Evolutionary conservation across 164 flowering plant genomes (phyloP).

Genomic region (Nymphaea thermarum): DNA sequence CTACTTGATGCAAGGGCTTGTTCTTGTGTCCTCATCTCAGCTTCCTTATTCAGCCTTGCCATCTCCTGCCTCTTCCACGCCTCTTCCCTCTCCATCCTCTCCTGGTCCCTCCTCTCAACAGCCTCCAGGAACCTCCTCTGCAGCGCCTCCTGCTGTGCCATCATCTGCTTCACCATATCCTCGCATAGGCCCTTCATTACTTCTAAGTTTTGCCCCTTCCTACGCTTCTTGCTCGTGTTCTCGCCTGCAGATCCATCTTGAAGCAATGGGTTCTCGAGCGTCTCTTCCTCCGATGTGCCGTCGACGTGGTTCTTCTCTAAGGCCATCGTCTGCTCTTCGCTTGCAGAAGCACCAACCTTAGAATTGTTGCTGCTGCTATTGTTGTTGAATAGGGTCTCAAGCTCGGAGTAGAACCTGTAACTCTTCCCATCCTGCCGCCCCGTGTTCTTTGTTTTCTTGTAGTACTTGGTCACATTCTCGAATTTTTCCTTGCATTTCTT

Average conservation of each 20-base stretch:
- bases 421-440: conserved; percentile 10
- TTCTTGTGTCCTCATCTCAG: too few relatives aligned
- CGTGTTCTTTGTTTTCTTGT: conserved; percentile 1
- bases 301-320: neutral
- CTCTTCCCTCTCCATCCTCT: conserved; percentile 45
- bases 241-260: neutral
- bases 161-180: neutral
- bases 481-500: conserved; percentile 3
- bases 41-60: conserved; percentile 25
- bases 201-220: neutral
- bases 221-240: neutral
- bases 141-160: neutral
- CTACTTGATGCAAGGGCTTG: too few relatives aligned
- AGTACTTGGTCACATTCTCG: conserved; percentile 4
- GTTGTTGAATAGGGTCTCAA: neutral
- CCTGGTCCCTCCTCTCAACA: conserved; percentile 50
- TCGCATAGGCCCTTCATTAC: neutral
- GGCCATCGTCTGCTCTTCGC: neutral
- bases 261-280: neutral
- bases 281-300: neutral
- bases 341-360: neutral
- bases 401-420: neutral
- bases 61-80: conserved; percentile 64
- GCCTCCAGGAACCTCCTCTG: conserved; percentile 35
- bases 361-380: neutral